These are phyloP conservation scores for Blastobotrys elegans DNA, from an alignment of 1,139 yeast genomes.

Conservation along the genomic window DNA sequence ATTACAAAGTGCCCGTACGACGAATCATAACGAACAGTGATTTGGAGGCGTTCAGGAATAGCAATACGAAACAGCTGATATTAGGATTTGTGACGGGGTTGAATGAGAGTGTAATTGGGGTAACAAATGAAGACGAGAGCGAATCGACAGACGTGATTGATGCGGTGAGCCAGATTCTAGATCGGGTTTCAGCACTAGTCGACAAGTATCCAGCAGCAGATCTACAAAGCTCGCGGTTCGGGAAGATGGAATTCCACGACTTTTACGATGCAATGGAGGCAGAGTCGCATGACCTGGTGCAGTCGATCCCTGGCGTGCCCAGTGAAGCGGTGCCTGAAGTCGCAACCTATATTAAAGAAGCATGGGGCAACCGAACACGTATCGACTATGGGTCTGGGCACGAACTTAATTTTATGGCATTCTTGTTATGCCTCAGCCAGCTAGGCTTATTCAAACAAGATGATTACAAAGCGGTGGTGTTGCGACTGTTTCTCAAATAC, in stretches of 20 bases:
- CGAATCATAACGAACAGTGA: constrained; percentile 60
- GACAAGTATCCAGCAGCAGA: constrained; percentile 66
- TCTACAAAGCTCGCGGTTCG: constrained; percentile 73
- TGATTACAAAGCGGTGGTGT: constrained; percentile 48
- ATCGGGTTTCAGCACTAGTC: constrained; percentile 43
- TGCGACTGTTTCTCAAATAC: constrained; percentile 60
- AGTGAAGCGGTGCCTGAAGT: constrained; percentile 38
- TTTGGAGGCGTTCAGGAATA: constrained; percentile 54
- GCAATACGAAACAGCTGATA: constrained; percentile 48
- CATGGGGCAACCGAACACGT: constrained; percentile 82
- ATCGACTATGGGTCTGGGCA: constrained; percentile 98
- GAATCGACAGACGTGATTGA: constrained; percentile 29
- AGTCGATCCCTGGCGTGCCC: constrained; percentile 22
- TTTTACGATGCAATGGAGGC: constrained; percentile 65
- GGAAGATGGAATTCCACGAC: constrained; percentile 81
- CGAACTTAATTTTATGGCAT: constrained; percentile 78
- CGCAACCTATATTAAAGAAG: constrained; percentile 52
- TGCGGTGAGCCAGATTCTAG: constrained; percentile 41
- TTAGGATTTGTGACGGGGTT: constrained; percentile 52
- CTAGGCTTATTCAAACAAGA: constrained; percentile 36
- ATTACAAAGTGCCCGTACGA: constrained; percentile 27
- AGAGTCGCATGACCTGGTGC: constrained; percentile 32
- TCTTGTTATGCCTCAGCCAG: constrained; percentile 52
- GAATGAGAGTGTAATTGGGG: constrained; percentile 66
- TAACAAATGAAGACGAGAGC: constrained; percentile 32